Evolutionary conservation across 176 grass and related monocot genomes (phyloP).

Genomic region (Pontederia paniculata): DNA sequence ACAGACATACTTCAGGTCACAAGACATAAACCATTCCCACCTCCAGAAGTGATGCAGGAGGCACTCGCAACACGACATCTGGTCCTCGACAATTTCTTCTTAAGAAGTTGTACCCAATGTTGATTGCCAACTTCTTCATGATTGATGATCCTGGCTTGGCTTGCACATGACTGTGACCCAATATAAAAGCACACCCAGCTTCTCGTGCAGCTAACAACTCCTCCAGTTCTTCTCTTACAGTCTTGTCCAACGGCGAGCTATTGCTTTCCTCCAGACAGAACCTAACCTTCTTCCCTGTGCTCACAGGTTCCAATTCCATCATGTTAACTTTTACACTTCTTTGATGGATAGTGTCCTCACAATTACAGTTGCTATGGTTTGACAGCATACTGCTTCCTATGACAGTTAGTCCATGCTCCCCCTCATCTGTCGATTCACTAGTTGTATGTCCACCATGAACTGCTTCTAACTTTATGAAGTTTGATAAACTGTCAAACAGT

Average conservation of each 20-base stretch:
- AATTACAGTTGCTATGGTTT: constrained; percentile 26
- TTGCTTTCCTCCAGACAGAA: constrained; percentile 51
- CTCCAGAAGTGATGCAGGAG: constrained; percentile 78
- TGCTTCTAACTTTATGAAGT: constrained; percentile 10
- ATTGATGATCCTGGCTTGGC: constrained; percentile 70
- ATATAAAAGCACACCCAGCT: constrained; percentile 69
- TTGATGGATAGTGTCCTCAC: constrained; percentile 32
- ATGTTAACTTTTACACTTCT: constrained; percentile 24
- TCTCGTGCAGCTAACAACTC: constrained; percentile 47
- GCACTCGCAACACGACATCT: constrained; percentile 69
- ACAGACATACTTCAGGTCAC: constrained; percentile 16
- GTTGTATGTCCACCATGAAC: neutral
- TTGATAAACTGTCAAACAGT: neutral
- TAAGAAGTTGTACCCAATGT: constrained; percentile 78
- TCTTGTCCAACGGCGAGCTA: constrained; percentile 44
- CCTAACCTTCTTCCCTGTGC: constrained; percentile 39
- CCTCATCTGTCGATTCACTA: neutral
- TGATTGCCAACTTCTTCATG: constrained; percentile 52
- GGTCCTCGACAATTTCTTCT: constrained; percentile 71
- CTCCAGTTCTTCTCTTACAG: constrained; percentile 50
- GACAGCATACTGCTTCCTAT: constrained; percentile 19
- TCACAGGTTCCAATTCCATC: constrained; percentile 21
- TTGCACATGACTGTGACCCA: constrained; percentile 83
- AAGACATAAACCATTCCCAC: constrained; percentile 95
- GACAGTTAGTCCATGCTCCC: neutral